A percentile compares a stretch with the other conserved stretches of the same genome.
Conservation (phyloP, 2,329 filamentous ascomycete genomes). For the Bipolaris cookei region DNA sequence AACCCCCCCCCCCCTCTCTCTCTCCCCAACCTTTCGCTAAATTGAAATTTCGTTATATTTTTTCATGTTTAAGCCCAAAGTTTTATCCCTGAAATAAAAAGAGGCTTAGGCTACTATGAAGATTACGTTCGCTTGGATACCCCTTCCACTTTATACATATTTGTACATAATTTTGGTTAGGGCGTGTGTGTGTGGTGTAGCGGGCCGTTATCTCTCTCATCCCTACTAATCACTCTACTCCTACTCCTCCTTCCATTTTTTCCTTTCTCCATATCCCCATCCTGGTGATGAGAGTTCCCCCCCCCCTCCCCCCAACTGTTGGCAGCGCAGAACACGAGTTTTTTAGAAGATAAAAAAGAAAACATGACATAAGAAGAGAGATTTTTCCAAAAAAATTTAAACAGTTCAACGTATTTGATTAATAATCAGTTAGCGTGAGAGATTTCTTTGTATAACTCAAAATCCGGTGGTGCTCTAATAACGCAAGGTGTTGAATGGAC, state of each 20-base stretch:
- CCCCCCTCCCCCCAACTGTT: background rate
- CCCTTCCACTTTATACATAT: slow-evolving; percentile 22
- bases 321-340: background rate
- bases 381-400: too few relatives aligned
- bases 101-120: slow-evolving; percentile 11
- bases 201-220: background rate
- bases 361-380: background rate
- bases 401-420: too few relatives aligned
- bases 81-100: background rate
- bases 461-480: too few relatives aligned
- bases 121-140: slow-evolving; percentile 27
- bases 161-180: slow-evolving; percentile 29
- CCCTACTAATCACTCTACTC: background rate
- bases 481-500: too few relatives aligned
- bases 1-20: too few relatives aligned
- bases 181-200: background rate
- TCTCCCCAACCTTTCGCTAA: background rate
- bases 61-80: background rate
- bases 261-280: background rate
- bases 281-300: background rate
- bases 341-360: background rate
- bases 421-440: too few relatives aligned
- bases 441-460: too few relatives aligned
- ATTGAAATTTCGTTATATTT: background rate
- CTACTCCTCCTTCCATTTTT: background rate